These are phyloP conservation scores for Talaromyces stipitatus DNA, from an alignment of 495 filamentous ascomycete genomes.

Conservation along the genomic window DNA sequence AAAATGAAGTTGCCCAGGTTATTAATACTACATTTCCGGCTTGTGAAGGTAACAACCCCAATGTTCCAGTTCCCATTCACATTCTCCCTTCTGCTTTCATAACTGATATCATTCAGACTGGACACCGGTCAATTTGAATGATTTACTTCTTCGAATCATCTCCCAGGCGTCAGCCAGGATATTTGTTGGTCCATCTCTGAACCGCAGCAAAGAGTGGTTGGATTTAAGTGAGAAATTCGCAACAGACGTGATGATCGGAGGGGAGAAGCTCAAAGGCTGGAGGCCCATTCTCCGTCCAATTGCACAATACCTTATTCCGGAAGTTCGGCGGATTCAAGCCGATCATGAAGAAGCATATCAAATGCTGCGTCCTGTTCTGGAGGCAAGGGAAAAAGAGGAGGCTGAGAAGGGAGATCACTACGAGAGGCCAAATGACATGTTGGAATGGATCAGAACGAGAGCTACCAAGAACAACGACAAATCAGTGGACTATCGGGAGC, in stretches of 20 bases:
- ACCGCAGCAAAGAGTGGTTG: neutral
- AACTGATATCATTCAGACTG: too few relatives aligned
- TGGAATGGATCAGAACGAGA: constrained; percentile 7
- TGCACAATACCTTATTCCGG: constrained; percentile 28
- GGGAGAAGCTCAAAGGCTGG: neutral
- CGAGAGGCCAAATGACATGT: neutral
- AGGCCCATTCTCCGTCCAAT: constrained; percentile 19
- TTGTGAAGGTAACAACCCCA: neutral
- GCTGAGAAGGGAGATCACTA: constrained; percentile 15
- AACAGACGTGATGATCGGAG: neutral
- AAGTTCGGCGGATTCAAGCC: constrained; percentile 17
- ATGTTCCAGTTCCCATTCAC: neutral
- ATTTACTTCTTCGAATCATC: neutral
- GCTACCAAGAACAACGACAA: neutral
- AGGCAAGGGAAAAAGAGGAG: constrained; percentile 15
- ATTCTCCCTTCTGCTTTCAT: too few relatives aligned
- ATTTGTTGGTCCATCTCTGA: neutral
- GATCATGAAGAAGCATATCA: constrained; percentile 15
- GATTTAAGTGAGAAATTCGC: neutral
- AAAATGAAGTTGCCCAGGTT: neutral
- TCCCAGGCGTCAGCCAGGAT: neutral
- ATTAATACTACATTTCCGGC: neutral
- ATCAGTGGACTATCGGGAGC: constrained; percentile 5
- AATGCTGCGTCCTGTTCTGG: constrained; percentile 16
- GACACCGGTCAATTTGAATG: neutral